phyloP scores from a whole-genome alignment of 257 asterid genomes.

The Plantago elongata region DNA sequence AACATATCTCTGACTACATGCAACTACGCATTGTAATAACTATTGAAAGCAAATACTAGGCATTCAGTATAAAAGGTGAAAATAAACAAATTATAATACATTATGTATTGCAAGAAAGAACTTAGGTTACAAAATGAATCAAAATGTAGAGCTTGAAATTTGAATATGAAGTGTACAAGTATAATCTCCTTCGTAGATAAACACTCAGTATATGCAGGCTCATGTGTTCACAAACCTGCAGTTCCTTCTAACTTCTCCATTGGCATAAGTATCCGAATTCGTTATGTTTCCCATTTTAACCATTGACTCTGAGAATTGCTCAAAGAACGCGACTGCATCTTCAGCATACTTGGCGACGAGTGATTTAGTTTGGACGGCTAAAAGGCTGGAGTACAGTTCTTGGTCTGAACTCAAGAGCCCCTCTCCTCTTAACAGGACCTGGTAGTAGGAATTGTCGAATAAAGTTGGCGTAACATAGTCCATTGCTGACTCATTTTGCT shows the following conservation, averaged over 20 bases:
- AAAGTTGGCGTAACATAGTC: conserved; percentile 58
- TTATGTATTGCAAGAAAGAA: neutral
- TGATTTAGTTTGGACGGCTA: conserved; percentile 52
- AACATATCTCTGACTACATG: too few relatives aligned
- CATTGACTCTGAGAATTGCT: conserved; percentile 84
- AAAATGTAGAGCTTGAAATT: conserved; percentile 12
- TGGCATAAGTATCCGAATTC: conserved; percentile 46
- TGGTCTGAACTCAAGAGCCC: conserved; percentile 78
- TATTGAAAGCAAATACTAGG: too few relatives aligned
- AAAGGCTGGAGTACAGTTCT: conserved; percentile 62
- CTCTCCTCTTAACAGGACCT: conserved; percentile 51
- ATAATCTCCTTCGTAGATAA: conserved; percentile 7
- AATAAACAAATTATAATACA: too few relatives aligned
- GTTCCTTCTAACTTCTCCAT: conserved; percentile 82
- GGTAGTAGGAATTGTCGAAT: conserved; percentile 79
- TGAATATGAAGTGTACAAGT: neutral
- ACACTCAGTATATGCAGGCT: neutral
- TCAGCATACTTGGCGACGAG: conserved; percentile 65
- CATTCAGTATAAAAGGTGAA: too few relatives aligned
- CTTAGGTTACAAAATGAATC: conserved; percentile 35
- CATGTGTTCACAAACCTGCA: conserved; percentile 85
- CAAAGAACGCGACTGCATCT: conserved; percentile 59
- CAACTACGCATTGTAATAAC: too few relatives aligned
- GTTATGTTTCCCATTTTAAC: conserved; percentile 80
- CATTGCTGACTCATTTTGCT: conserved; percentile 70